Conservation (phyloP, 2,329 filamentous ascomycete genomes). For the Laburnicola sp. region DNA sequence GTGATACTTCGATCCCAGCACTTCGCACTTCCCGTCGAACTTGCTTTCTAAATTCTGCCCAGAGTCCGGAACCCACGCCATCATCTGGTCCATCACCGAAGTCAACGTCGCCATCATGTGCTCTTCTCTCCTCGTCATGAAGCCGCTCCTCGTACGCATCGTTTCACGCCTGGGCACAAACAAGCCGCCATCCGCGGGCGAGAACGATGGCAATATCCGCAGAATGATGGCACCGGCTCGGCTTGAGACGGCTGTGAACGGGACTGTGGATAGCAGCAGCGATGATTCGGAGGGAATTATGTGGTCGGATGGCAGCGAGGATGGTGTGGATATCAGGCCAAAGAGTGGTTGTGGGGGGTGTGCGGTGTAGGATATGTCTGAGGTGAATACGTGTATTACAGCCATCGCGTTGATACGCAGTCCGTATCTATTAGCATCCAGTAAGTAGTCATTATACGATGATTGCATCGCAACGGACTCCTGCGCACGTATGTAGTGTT, state of each 20-base stretch:
- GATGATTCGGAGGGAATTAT: too few relatives aligned
- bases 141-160: slow-evolving; percentile 44
- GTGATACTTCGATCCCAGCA: slow-evolving; percentile 1
- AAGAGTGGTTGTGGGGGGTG: too few relatives aligned
- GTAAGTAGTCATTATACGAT: too few relatives aligned
- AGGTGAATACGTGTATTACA: too few relatives aligned
- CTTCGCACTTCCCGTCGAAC: neutral
- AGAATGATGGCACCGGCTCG: neutral
- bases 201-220: neutral
- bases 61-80: slow-evolving; percentile 45
- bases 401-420: too few relatives aligned
- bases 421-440: too few relatives aligned
- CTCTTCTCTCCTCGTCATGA: slow-evolving; percentile 50
- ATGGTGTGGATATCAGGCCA: too few relatives aligned
- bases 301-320: too few relatives aligned
- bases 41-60: neutral
- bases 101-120: slow-evolving; percentile 51
- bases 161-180: slow-evolving; percentile 37
- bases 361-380: too few relatives aligned
- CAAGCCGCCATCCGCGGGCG: slow-evolving; percentile 15
- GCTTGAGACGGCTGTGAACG: neutral
- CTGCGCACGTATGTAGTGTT: too few relatives aligned
- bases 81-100: slow-evolving; percentile 49
- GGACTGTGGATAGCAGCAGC: neutral
- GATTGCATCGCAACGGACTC: too few relatives aligned